Evolutionary conservation across 2,329 filamentous ascomycete genomes (phyloP), one percentile per base, ranked within the genome.

Genomic region (Fusarium oxysporum): DNA sequence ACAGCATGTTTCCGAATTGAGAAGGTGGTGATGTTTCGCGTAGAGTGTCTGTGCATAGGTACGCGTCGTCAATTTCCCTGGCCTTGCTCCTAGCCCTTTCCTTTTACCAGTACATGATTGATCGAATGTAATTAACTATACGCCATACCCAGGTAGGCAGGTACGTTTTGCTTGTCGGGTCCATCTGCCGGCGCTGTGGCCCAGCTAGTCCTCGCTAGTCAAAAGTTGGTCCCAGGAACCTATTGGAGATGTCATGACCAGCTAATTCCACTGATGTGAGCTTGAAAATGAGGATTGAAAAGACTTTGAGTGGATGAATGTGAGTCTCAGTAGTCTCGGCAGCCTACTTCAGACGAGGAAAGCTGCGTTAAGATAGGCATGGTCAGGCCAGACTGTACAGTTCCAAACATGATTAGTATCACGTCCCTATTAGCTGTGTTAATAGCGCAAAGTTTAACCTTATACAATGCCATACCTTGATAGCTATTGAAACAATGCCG

Each of bases 1-100:
- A 43, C 14, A 8, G 0, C 9, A 8, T 5, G 5, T 8, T 30
- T n/a, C 10, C 7, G 4, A 12, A 16, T 8, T 12, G 14, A 32
- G 25, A 47, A 47, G 28, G 14, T 48, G 28, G 0, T 47, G 6
- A 30, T 16, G 9, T n/a, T 11, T 21, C 4, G 19, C 19, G 6
- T 21, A 0, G 19, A 47, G 12, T 21, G 3, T 21, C 6, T 30
- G 25, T 16, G 9, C 45, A 30, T 4, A n/a, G 4, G 9, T 16
- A 17, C 19, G 45, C 45, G 28, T 48, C 6, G 9, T 48, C 45
- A n/a, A n/a, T 16, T 16, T 16, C 9, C 19, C n/a, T 14, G 6
- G 12, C 5, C 12, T 45, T 28, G 5, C 8, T 28, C 1, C 17
- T 21, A 14, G 43, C 25, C 44, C 3, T 3, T 48, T 30, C 1